Conservation (phyloP, 2,329 filamentous ascomycete species). For the Aspergillus transmontanensis region DNA sequence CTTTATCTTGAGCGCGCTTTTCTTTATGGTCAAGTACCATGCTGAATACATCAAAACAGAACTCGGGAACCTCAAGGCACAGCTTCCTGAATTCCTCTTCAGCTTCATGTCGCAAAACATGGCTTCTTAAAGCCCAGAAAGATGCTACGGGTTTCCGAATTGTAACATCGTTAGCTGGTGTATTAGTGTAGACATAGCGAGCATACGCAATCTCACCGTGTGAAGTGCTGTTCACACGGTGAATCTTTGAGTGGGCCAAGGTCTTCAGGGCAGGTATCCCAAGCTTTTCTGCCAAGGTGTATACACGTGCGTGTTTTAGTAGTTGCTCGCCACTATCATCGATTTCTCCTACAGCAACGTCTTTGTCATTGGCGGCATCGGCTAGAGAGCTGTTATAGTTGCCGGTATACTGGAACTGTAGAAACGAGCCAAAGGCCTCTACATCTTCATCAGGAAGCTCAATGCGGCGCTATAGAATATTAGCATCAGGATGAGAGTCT, state of each 20-base stretch:
- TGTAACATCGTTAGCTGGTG: conserved; percentile 65
- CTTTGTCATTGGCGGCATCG: conserved; percentile 63
- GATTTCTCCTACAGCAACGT: conserved; percentile 64
- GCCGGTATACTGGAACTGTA: conserved; percentile 81
- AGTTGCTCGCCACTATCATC: conserved; percentile 82
- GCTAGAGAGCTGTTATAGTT: conserved; percentile 76
- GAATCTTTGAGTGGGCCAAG: conserved; percentile 85
- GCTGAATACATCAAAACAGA: conserved; percentile 88
- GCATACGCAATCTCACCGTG: conserved; percentile 91
- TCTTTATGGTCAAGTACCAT: conserved; percentile 50
- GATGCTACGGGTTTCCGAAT: conserved; percentile 84
- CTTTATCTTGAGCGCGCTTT: conserved; percentile 40
- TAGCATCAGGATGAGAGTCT: neutral
- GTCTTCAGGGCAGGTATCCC: conserved; percentile 68
- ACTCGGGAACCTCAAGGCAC: conserved; percentile 87
- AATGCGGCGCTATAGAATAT: conserved; percentile 61
- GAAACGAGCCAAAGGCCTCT: conserved; percentile 74
- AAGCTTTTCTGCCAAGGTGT: conserved; percentile 83
- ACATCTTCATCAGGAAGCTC: conserved; percentile 68
- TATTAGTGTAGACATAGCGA: conserved; percentile 84
- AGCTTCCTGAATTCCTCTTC: conserved; percentile 81
- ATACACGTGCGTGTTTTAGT: conserved; percentile 84
- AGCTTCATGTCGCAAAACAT: conserved; percentile 81
- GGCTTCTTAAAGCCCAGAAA: conserved; percentile 82
- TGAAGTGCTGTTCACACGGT: conserved; percentile 84